Conservation (phyloP, 331 rosid genomes). For the Stylosanthes scabra region DNA sequence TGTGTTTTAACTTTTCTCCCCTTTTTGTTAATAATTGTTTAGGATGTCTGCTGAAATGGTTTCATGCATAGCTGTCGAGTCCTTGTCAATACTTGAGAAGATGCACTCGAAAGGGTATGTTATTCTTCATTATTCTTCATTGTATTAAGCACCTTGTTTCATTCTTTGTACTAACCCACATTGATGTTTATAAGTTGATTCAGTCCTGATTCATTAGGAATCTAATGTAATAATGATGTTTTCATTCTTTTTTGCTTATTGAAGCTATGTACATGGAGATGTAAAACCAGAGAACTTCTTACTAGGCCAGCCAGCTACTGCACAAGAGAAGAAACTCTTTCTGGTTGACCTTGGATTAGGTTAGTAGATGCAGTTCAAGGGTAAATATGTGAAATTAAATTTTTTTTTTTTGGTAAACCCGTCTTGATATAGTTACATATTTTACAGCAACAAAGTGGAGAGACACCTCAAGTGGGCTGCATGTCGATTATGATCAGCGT, state of each 20-base stretch:
- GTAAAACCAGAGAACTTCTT: conserved; percentile 91
- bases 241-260: conserved; percentile 25
- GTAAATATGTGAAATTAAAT: not conserved
- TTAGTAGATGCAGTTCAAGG: conserved; percentile 42
- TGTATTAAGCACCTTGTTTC: not conserved
- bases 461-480: conserved; percentile 74
- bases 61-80: conserved; percentile 95
- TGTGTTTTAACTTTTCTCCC: not conserved
- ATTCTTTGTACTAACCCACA: not conserved
- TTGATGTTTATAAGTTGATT: conserved; percentile 22
- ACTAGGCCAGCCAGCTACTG: conserved; percentile 92
- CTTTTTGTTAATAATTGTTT: conserved; percentile 20
- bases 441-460: conserved; percentile 90
- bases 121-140: conserved; percentile 2
- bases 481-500: conserved; percentile 95
- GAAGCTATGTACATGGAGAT: conserved; percentile 57
- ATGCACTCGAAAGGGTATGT: conserved; percentile 78
- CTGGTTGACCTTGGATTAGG: conserved; percentile 97
- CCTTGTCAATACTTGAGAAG: conserved; percentile 92
- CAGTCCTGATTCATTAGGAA: conserved; percentile 15
- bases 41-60: conserved; percentile 95
- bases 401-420: not conserved
- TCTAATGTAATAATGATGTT: not conserved
- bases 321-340: conserved; percentile 88
- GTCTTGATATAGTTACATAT: conserved; percentile 7